phyloP scores from a whole-genome alignment of 1,284 basidiomycete species.

The Puccinia coronata region DNA sequence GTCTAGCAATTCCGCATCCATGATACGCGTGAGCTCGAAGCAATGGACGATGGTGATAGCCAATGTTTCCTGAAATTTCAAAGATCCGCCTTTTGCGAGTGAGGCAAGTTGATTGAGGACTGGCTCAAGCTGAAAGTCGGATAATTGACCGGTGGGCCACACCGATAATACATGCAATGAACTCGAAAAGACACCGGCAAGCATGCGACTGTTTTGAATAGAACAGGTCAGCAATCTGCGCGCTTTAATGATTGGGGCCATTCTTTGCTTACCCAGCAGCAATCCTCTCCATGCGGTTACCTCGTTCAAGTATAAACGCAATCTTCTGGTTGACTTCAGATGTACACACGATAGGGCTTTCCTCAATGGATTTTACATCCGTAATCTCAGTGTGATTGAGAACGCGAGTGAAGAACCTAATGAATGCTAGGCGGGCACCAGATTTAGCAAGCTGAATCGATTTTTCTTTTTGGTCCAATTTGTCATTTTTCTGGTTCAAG shows the following conservation, averaged over 20 bases:
- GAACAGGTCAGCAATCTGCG: constrained; percentile 4
- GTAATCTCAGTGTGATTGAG: constrained; percentile 39
- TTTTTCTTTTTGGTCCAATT: constrained; percentile 5
- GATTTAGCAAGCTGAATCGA: constrained; percentile 29
- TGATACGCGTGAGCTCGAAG: constrained; percentile 40
- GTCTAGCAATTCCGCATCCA: constrained; percentile 24
- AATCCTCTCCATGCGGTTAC: constrained; percentile 37
- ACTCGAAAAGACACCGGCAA: constrained; percentile 21
- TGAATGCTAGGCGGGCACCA: constrained; percentile 21
- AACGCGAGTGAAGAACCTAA: constrained; percentile 44
- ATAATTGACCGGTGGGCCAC: neutral
- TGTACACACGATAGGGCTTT: constrained; percentile 22
- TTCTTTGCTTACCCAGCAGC: constrained; percentile 44
- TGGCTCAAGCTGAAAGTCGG: constrained; percentile 12
- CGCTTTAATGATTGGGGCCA: neutral
- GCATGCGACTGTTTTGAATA: constrained; percentile 22
- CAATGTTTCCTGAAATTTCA: constrained; percentile 46
- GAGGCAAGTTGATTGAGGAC: constrained; percentile 31
- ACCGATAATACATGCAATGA: constrained; percentile 13
- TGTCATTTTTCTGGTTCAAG: neutral
- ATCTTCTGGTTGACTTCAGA: constrained; percentile 20
- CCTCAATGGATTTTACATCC: neutral
- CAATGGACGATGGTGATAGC: constrained; percentile 25
- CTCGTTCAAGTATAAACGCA: constrained; percentile 26
- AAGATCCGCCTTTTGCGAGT: neutral